Percentiles rank a stretch among this genome's conserved stretches.
phyloP scores from a whole-genome alignment of 352 stramenopile genomes.

The Phytophthora niederhauseri region DNA sequence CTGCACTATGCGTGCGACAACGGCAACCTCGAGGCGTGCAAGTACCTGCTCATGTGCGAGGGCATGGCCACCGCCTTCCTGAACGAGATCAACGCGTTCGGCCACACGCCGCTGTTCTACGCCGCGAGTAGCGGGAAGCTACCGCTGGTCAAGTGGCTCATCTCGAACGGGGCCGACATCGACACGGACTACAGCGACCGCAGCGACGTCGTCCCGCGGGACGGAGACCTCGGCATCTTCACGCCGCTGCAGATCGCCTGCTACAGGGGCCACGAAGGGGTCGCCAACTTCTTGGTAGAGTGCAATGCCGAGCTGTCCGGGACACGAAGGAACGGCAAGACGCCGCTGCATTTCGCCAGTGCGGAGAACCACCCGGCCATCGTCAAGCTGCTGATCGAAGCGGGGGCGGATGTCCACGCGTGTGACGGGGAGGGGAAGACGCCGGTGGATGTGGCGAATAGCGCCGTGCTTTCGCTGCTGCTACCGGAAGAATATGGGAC shows the following conservation, averaged over 20 bases:
- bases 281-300: conserved; percentile 83
- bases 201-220: conserved; percentile 47
- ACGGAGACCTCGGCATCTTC: conserved; percentile 74
- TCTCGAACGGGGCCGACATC: conserved; percentile 85
- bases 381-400: conserved; percentile 72
- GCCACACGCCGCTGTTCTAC: conserved; percentile 83
- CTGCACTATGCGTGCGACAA: conserved; percentile 86
- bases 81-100: conserved; percentile 80
- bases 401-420: conserved; percentile 69
- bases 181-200: conserved; percentile 82
- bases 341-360: conserved; percentile 72
- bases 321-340: conserved; percentile 73
- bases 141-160: conserved; percentile 83
- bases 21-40: conserved; percentile 84
- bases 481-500: conserved; percentile 50
- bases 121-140: conserved; percentile 73
- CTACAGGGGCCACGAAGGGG: conserved; percentile 70
- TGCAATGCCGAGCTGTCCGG: conserved; percentile 81
- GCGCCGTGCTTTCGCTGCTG: conserved; percentile 50
- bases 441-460: conserved; percentile 64
- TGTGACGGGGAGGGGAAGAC: conserved; percentile 65
- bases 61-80: conserved; percentile 62
- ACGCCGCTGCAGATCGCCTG: conserved; percentile 80
- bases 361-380: conserved; percentile 64
- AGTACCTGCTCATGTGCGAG: conserved; percentile 77